Percentiles rank a stretch among this genome's conserved stretches.
phyloP scores from a whole-genome alignment of 192 early-diverging fungal genomes.

The Entomortierella lignicola region DNA sequence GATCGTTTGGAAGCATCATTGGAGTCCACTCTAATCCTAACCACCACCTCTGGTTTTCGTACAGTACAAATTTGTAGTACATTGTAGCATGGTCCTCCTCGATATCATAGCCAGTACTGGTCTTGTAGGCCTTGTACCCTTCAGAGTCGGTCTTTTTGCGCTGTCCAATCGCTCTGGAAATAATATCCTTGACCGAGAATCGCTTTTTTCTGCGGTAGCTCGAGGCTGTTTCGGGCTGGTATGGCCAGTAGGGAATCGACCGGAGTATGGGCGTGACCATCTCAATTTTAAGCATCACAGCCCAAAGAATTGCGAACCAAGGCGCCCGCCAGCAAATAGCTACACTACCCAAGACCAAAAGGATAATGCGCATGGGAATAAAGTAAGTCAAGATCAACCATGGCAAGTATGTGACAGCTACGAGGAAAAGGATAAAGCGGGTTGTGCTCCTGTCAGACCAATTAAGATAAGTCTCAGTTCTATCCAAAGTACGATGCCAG shows the following conservation, averaged over 20 bases:
- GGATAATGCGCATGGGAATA: slow-evolving; percentile 51
- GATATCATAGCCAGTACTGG: slow-evolving; percentile 53
- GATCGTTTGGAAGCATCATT: slow-evolving; percentile 67
- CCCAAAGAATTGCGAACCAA: slow-evolving; percentile 56
- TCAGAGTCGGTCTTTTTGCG: slow-evolving; percentile 50
- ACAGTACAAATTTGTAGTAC: slow-evolving; percentile 60
- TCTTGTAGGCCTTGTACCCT: slow-evolving; percentile 42
- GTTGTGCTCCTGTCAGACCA: slow-evolving; percentile 54
- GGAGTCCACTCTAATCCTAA: slow-evolving; percentile 68
- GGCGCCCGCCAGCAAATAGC: slow-evolving; percentile 58
- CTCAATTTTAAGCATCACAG: slow-evolving; percentile 35
- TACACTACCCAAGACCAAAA: slow-evolving; percentile 41
- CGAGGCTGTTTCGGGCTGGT: slow-evolving; percentile 14
- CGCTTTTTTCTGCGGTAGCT: slow-evolving; percentile 34
- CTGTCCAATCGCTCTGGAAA: slow-evolving; percentile 49
- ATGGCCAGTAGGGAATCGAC: slow-evolving; percentile 47
- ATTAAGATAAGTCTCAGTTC: slow-evolving; percentile 34
- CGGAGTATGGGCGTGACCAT: slow-evolving; percentile 37
- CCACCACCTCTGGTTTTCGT: slow-evolving; percentile 70
- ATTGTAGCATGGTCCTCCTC: slow-evolving; percentile 53
- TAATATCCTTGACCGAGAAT: slow-evolving; percentile 55
- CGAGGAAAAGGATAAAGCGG: slow-evolving; percentile 15
- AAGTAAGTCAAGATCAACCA: slow-evolving; percentile 56
- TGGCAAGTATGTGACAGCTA: slow-evolving; percentile 39
- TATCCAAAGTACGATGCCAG: slow-evolving; percentile 42